Evolutionary conservation across 768 basidiomycete species (phyloP), one percentile per base, ranked within the genome.

Genomic region (Botryobasidium botryosum): DNA sequence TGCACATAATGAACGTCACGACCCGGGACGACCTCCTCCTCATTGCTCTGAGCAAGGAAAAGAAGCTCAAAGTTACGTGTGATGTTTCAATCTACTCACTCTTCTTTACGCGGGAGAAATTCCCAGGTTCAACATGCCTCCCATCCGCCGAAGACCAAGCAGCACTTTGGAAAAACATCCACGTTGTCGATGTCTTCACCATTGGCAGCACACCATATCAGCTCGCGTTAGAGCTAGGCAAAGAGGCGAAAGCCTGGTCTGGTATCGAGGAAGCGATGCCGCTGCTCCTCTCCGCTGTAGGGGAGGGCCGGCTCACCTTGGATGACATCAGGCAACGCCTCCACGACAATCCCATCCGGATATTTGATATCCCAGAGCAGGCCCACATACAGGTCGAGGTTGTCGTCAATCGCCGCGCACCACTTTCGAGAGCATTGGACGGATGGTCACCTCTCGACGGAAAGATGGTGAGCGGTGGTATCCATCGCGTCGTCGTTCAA

Each of bases 1-100:
- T 97, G 7, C 94, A 99, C 59, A 72, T 97, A 52, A 85, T 85
- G 6, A 83, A 91, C 54, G 85, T 97, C 26, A 77, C 77, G 50
- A 80, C 70, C 50, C 71, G 73, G 52, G 87, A 91, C 44, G 94
- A 97, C 56, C 66, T 99, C 39, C 67, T 81, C 25, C 65, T 99
- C 47, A 96, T 99, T 57, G 78, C 82, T 2, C 69, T 99, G 31
- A 90, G 87, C 71, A 99, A 99, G 65, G 79, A 79, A 33, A 91
- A 88, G 65, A 69, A 82, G 10, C 72, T 97, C 54, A 82, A 85
- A 55, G 92, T 96, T 40, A 96, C 92, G 3, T 97, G 92, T 60
- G 94, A 99, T 53, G 86, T 94, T 26, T 78, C 90, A 12, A 71
- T 96, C 40, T 96, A 82, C 61, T 72, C 85, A 15, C 65, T 99